A percentile compares a stretch with the other conserved stretches of the same genome.
These are phyloP conservation scores for Odonthalia washingtoniensis DNA, from an alignment of 31 red algal species.

Conservation along the genomic window DNA sequence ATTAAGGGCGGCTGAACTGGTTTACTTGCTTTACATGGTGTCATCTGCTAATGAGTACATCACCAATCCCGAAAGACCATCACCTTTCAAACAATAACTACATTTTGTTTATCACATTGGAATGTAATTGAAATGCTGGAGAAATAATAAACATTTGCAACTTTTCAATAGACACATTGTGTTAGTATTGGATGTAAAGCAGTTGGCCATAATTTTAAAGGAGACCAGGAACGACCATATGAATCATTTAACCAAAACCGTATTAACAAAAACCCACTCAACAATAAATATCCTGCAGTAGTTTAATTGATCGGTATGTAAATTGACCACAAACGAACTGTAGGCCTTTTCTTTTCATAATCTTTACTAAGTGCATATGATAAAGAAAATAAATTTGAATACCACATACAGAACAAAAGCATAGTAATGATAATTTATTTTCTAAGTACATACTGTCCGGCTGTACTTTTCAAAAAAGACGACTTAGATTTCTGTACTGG, in stretches of 20 bases:
- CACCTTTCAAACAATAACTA: too few relatives aligned
- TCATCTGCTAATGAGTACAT: too few relatives aligned
- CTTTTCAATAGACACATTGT: constrained; percentile 31
- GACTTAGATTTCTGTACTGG: neutral
- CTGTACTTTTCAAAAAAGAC: neutral
- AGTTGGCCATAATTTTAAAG: constrained; percentile 43
- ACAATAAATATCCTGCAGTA: constrained; percentile 48
- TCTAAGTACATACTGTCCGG: neutral
- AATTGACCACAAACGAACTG: constrained; percentile 58
- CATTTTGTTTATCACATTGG: constrained; percentile 22
- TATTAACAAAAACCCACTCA: constrained; percentile 54
- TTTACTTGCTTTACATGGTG: too few relatives aligned
- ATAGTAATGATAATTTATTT: neutral
- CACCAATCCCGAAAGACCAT: too few relatives aligned
- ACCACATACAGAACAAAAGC: neutral
- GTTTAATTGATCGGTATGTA: constrained; percentile 52
- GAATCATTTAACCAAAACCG: constrained; percentile 74
- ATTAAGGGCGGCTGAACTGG: too few relatives aligned
- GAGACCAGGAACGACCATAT: constrained; percentile 47
- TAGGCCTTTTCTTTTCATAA: neutral
- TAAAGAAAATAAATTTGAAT: neutral
- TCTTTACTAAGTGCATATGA: neutral
- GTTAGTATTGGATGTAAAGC: constrained; percentile 28
- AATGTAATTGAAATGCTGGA: constrained; percentile 51
- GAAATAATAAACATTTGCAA: too few relatives aligned